phyloP scores from a whole-genome alignment of 768 basidiomycete genomes.

The Trametes coccinea region DNA sequence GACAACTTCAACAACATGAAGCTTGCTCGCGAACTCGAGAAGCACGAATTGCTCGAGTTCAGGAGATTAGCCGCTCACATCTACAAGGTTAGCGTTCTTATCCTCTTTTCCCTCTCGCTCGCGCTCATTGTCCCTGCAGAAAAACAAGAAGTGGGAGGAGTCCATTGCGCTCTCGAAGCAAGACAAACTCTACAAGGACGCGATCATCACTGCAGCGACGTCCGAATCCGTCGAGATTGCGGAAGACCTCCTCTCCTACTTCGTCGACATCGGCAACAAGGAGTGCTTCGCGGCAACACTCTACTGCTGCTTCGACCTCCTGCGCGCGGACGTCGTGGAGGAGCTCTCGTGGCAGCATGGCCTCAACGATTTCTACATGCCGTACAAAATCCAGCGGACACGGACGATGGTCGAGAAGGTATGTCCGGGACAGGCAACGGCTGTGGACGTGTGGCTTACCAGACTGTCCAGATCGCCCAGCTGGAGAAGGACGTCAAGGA shows the following conservation, averaged over 20 bases:
- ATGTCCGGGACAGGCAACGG: constrained; percentile 11
- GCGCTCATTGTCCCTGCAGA: constrained; percentile 48
- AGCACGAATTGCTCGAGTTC: constrained; percentile 93
- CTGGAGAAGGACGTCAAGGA: constrained; percentile 92
- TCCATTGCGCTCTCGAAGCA: constrained; percentile 94
- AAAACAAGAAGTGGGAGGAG: constrained; percentile 95
- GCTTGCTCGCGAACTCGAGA: constrained; percentile 83
- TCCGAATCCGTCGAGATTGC: constrained; percentile 86
- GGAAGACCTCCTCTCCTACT: constrained; percentile 93
- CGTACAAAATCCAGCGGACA: constrained; percentile 88
- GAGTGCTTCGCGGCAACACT: constrained; percentile 93
- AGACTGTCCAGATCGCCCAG: constrained; percentile 27
- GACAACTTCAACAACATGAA: constrained; percentile 95
- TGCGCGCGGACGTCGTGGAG: constrained; percentile 89
- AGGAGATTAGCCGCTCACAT: constrained; percentile 91
- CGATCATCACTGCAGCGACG: constrained; percentile 88
- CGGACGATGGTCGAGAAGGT: constrained; percentile 79
- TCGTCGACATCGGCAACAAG: constrained; percentile 98
- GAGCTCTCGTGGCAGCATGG: constrained; percentile 97
- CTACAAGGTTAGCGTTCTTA: constrained; percentile 69
- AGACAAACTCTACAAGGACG: constrained; percentile 96
- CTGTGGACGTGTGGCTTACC: neutral
- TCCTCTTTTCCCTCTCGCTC: neutral
- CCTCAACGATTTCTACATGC: constrained; percentile 97
- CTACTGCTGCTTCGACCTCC: constrained; percentile 93